Evolutionary conservation across 805 yeast species (phyloP).

Genomic region (Nakazawaea ambrosiae): DNA sequence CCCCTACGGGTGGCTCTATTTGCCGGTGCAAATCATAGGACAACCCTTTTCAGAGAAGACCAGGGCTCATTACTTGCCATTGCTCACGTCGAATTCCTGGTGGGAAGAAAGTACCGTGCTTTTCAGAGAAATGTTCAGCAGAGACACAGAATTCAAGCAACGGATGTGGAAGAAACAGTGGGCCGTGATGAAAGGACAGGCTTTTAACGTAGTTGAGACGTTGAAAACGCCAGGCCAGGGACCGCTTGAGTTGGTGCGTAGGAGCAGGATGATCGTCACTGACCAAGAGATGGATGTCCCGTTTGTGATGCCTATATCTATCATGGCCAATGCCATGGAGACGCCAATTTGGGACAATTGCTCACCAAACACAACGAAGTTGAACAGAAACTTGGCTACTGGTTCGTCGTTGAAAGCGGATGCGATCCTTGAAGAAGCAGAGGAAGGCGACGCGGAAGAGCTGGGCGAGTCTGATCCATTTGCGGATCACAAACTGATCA

Average conservation of each 20-base stretch:
- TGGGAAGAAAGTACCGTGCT: slow-evolving; percentile 55
- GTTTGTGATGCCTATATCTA: slow-evolving; percentile 27
- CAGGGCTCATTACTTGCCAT: slow-evolving; percentile 46
- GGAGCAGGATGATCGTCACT: slow-evolving; percentile 48
- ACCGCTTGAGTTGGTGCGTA: slow-evolving; percentile 57
- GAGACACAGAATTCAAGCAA: slow-evolving; percentile 56
- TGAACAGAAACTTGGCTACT: too few species aligned
- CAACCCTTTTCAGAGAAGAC: slow-evolving; percentile 57
- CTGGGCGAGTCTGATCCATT: too few species aligned
- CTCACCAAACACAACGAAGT: neutral
- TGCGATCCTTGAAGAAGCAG: neutral
- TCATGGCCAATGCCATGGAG: slow-evolving; percentile 36
- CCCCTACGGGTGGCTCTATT: slow-evolving; percentile 72
- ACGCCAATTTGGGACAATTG: slow-evolving; percentile 24
- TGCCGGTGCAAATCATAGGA: slow-evolving; percentile 58
- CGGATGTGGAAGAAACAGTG: slow-evolving; percentile 63
- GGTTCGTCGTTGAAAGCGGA: too few species aligned
- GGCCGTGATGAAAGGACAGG: slow-evolving; percentile 71
- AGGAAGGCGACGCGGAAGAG: too few species aligned
- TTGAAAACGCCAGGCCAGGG: slow-evolving; percentile 51
- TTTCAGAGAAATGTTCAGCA: slow-evolving; percentile 40
- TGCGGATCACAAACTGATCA: too few species aligned
- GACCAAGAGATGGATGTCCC: slow-evolving; percentile 62
- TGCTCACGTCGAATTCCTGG: slow-evolving; percentile 57
- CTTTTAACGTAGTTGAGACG: slow-evolving; percentile 67